These are phyloP conservation scores for Mycena sp. DNA, from an alignment of 1,284 basidiomycete genomes.

Conservation along the genomic window DNA sequence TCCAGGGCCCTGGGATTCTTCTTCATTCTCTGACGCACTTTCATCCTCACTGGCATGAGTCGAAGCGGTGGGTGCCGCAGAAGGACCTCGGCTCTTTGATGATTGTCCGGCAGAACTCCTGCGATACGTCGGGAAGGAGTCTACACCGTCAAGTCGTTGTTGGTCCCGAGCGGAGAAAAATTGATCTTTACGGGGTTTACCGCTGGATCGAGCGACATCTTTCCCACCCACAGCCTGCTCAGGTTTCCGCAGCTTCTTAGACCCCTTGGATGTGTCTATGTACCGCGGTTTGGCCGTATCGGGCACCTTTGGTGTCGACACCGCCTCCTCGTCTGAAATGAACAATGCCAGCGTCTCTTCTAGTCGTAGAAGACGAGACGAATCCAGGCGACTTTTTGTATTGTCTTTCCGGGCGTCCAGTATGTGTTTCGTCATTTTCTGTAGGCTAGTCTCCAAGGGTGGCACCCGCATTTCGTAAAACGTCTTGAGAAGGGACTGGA, in stretches of 20 bases:
- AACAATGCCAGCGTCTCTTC: constrained; percentile 69
- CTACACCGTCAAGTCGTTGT: constrained; percentile 49
- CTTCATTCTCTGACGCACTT: constrained; percentile 56
- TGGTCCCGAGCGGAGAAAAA: constrained; percentile 53
- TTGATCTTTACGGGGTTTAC: constrained; percentile 26
- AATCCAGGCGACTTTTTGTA: constrained; percentile 62
- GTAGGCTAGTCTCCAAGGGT: constrained; percentile 61
- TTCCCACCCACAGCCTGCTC: constrained; percentile 8
- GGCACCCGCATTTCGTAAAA: constrained; percentile 67
- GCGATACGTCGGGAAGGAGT: constrained; percentile 51
- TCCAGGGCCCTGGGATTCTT: constrained; percentile 56
- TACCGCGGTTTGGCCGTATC: neutral
- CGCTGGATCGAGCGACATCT: constrained; percentile 13
- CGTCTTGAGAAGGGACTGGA: constrained; percentile 81
- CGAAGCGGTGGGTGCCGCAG: constrained; percentile 26
- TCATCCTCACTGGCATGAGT: constrained; percentile 30
- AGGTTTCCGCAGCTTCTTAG: constrained; percentile 24
- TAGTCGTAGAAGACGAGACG: constrained; percentile 64
- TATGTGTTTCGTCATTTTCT: constrained; percentile 70
- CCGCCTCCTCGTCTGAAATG: constrained; percentile 41
- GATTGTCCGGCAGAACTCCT: constrained; percentile 37
- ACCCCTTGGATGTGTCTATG: constrained; percentile 6
- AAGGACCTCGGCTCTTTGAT: constrained; percentile 30
- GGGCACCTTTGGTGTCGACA: neutral
- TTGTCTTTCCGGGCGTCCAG: constrained; percentile 62